Conservation (phyloP, 2,329 filamentous ascomycete species). For the Penicillium olsonii region DNA sequence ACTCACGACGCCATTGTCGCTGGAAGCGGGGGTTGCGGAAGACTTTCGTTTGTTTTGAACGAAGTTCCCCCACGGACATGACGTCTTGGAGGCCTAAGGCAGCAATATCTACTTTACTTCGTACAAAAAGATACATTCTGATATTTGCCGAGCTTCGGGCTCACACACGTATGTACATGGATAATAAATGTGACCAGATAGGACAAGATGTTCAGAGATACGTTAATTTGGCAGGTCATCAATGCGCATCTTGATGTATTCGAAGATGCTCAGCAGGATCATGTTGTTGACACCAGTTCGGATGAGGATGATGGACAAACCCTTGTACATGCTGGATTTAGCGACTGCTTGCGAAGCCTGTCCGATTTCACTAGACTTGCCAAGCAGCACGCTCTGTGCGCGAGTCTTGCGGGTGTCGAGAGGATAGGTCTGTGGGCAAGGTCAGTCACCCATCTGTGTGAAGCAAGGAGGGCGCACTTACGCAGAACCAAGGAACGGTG, state of each 20-base stretch:
- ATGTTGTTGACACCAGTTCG: conserved; percentile 52
- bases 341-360: conserved; percentile 43
- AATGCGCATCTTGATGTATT: conserved; percentile 48
- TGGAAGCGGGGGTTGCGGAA: conserved; percentile 11
- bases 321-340: conserved; percentile 50
- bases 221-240: conserved; percentile 38
- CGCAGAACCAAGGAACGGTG: conserved; percentile 50
- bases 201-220: conserved; percentile 2
- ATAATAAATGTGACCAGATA: conserved; percentile 2
- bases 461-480: conserved; percentile 30
- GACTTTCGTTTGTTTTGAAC: conserved; percentile 31
- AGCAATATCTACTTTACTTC: conserved; percentile 4
- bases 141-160: conserved; percentile 27
- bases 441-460: conserved; percentile 8
- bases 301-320: conserved; percentile 49
- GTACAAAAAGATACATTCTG: conserved; percentile 12
- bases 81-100: conserved; percentile 33
- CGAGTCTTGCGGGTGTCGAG: conserved; percentile 53
- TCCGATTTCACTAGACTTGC: conserved; percentile 43
- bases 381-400: conserved; percentile 49
- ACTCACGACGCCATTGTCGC: conserved; percentile 40
- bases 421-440: conserved; percentile 44
- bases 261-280: conserved; percentile 50
- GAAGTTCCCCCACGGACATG: conserved; percentile 27
- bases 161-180: conserved; percentile 25